A percentile compares a stretch with the other conserved stretches of the same genome.
These are phyloP conservation scores for Globisporangium recalcitrans DNA, from an alignment of 352 stramenopile species.

Conservation along the genomic window DNA sequence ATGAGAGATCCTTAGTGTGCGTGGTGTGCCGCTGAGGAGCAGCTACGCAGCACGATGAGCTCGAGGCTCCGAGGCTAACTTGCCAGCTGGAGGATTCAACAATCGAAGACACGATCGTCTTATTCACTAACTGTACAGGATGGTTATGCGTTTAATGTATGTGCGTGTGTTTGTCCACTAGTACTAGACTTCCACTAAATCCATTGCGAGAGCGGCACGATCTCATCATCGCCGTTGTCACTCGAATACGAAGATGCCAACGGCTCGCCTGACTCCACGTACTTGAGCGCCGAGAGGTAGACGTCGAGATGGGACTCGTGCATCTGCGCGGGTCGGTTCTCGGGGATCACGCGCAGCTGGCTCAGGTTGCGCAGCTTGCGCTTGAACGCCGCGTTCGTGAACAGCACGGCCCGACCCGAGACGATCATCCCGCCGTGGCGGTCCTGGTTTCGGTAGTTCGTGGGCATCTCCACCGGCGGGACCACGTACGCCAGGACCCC, in stretches of 20 bases:
- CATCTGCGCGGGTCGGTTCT: slow-evolving; percentile 15
- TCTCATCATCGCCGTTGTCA: not conserved
- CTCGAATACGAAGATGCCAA: not conserved
- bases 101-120: not conserved
- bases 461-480: slow-evolving; percentile 47
- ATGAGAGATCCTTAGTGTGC: too few species aligned
- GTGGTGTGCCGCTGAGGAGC: too few species aligned
- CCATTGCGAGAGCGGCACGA: slow-evolving; percentile 12
- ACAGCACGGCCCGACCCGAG: slow-evolving; percentile 39
- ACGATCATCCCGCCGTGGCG: slow-evolving; percentile 46
- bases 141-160: too few species aligned
- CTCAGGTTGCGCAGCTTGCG: slow-evolving; percentile 36
- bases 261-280: not conserved
- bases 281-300: slow-evolving; percentile 5
- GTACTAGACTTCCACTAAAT: not conserved
- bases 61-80: too few species aligned
- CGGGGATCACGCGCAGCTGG: slow-evolving; percentile 33
- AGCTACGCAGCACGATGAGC: too few species aligned
- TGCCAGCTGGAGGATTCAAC: too few species aligned
- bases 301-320: not conserved
- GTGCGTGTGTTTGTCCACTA: not conserved
- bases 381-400: slow-evolving; percentile 58
- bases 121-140: not conserved
- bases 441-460: slow-evolving; percentile 45
- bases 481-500: slow-evolving; percentile 19